A percentile compares a stretch with the other conserved stretches of the same genome.
Evolutionary conservation across 208 protist genomes (phyloP).

Genomic region (Trypanosoma scelopori): DNA sequence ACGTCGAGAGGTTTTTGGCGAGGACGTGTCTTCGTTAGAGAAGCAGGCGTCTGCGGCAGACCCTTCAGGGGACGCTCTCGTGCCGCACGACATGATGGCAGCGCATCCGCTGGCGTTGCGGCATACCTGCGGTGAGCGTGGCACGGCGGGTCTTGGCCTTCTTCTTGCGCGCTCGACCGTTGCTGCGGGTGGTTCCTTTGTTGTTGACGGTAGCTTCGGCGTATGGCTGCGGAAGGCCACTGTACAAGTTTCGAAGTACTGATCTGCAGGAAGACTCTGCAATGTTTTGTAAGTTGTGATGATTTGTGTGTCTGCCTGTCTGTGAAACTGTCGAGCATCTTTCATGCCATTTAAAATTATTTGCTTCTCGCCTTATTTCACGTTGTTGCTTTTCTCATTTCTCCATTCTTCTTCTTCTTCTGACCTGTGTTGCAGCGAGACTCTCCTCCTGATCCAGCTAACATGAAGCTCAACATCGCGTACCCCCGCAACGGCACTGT

Average conservation of each 20-base stretch:
- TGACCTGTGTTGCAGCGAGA: constrained; percentile 15
- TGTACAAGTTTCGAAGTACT: constrained; percentile 1
- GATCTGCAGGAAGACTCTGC: not conserved
- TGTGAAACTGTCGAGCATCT: not conserved
- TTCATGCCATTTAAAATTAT: not conserved
- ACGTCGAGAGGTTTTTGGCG: constrained; percentile 48
- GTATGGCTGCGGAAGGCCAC: constrained; percentile 31
- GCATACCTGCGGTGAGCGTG: not conserved
- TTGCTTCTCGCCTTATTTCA: constrained; percentile 14
- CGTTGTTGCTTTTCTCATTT: constrained; percentile 10
- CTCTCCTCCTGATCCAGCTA: constrained; percentile 8
- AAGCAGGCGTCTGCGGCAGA: not conserved
- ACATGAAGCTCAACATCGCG: constrained; percentile 91
- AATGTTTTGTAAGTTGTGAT: not conserved
- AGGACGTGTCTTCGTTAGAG: constrained; percentile 8
- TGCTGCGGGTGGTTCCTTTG: constrained; percentile 21
- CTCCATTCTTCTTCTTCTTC: constrained; percentile 11
- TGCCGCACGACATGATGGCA: constrained; percentile 6
- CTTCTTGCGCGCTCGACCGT: constrained; percentile 18
- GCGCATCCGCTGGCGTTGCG: not conserved
- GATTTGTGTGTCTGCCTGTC: not conserved
- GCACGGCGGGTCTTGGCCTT: not conserved
- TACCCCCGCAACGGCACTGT: constrained; percentile 87
- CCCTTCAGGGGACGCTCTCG: not conserved
- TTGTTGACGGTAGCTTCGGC: constrained; percentile 28